Base-by-base conservation (phyloP, 441 rosid genomes). In the Eutrema salsugineum region DNA sequence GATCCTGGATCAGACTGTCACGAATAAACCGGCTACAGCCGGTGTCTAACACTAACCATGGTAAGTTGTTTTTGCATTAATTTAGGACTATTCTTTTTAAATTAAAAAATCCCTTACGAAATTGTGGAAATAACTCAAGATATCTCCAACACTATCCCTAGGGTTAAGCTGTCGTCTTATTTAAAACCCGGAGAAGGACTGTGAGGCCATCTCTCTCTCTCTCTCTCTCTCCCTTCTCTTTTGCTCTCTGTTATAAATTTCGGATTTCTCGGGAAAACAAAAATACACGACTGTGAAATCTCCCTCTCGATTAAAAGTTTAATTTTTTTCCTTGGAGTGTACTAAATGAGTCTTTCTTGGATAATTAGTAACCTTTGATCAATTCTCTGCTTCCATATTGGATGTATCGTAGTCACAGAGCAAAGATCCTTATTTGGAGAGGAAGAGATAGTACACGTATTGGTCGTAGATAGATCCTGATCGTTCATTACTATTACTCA, bases 141-240 rank as follows among this genome's bases (percentile, higher is more conserved):
- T 51, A 67, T 68, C 69, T 44, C 75, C 53, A 62, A 36, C 54
- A 75, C 75, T 68, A 47, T 17, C 32, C 38, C 54, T 55, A 76
- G 66, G 70, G 66, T 39, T 75, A 75, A 69, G 71, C 75, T 62
- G 79, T 69, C 70, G 33, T 50, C 74, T 76, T 76, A 70, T 76
- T 76, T 69, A 76, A 76, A 70, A 57, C 76, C 71, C 53, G 36
- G 71, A 70, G 64, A 40, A 40, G 57, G 53, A 56, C 49, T 56
- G 57, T 49, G 66, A 63, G 66, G 27, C 44, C 71, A 76, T 69
- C 71, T 69, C 71, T 33, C 71, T 68, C 73, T 5, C 36, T 35
- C 51, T 46, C 51, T 42, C 42, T 42, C 47, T 9, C 61, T 72
- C 30, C 51, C 39, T 59, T 4, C 62, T 35, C 30, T 36, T 0